Conservation (phyloP, 768 basidiomycete genomes). For the Tephrocybe sp. region DNA sequence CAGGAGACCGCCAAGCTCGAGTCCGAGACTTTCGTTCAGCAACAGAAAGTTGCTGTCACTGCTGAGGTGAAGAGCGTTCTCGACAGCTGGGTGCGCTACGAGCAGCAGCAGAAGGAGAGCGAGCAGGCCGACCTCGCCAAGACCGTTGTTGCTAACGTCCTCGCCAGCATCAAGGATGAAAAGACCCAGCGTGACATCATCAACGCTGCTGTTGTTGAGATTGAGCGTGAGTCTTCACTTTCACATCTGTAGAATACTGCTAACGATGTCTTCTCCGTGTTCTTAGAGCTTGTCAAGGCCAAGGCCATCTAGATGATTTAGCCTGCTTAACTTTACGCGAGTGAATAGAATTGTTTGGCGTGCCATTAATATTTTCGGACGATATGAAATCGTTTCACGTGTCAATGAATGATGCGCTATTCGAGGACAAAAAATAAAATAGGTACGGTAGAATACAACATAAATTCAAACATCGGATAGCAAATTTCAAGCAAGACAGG, state of each 20-base stretch:
- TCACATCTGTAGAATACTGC: not conserved
- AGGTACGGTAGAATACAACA: too few relatives aligned
- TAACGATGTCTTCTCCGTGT: not conserved
- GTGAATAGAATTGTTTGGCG: constrained; percentile 9
- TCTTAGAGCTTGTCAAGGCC: constrained; percentile 81
- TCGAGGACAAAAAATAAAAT: too few relatives aligned
- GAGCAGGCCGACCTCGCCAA: constrained; percentile 93
- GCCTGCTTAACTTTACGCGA: not conserved
- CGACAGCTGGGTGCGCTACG: constrained; percentile 97
- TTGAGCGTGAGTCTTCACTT: constrained; percentile 76
- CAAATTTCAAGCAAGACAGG: not conserved
- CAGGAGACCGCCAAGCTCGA: constrained; percentile 94
- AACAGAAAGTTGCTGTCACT: constrained; percentile 85
- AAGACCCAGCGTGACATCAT: constrained; percentile 89
- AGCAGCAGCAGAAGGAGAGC: constrained; percentile 94
- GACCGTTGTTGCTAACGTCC: constrained; percentile 85
- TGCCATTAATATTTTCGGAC: not conserved
- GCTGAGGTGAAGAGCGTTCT: constrained; percentile 91
- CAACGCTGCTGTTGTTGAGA: constrained; percentile 74
- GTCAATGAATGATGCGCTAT: not conserved
- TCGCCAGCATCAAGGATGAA: constrained; percentile 80
- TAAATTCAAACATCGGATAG: too few relatives aligned
- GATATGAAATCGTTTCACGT: not conserved
- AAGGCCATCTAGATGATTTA: constrained; percentile 73
- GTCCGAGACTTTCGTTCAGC: constrained; percentile 84